Evolutionary conservation across 1,284 basidiomycete species (phyloP).

Genomic region (Neolentinus lepideus): DNA sequence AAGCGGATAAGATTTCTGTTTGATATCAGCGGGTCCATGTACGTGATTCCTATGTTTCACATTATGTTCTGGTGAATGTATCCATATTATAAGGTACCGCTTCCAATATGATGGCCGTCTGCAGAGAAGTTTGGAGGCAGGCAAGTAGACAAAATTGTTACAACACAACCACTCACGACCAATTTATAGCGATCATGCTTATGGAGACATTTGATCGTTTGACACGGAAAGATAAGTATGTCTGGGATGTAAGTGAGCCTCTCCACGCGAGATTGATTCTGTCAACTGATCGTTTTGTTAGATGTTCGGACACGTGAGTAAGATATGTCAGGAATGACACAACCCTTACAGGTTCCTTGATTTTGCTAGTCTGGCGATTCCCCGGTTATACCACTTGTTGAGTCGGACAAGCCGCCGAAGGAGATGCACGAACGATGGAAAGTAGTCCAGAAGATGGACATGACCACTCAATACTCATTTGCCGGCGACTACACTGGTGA

Average conservation of each 20-base stretch:
- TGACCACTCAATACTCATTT: constrained; percentile 61
- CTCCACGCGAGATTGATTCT: neutral
- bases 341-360: neutral
- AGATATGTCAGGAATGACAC: neutral
- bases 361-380: constrained; percentile 50
- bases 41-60: constrained; percentile 7
- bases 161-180: neutral
- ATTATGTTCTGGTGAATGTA: constrained; percentile 2
- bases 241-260: constrained; percentile 52
- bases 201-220: constrained; percentile 63
- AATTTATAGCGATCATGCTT: constrained; percentile 48
- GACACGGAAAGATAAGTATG: constrained; percentile 59
- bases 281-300: constrained; percentile 16
- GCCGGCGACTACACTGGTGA: constrained; percentile 58
- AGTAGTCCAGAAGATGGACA: constrained; percentile 58
- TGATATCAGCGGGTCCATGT: constrained; percentile 68
- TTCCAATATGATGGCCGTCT: constrained; percentile 65
- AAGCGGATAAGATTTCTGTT: constrained; percentile 65
- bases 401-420: constrained; percentile 36
- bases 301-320: constrained; percentile 58
- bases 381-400: constrained; percentile 45
- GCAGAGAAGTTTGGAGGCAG: constrained; percentile 56
- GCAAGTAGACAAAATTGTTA: constrained; percentile 21
- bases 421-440: constrained; percentile 56
- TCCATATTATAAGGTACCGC: constrained; percentile 39